Percentiles rank a stretch among this genome's conserved stretches.
Conservation (phyloP, 257 asterid genomes). For the Dorcoceras hygrometricum region DNA sequence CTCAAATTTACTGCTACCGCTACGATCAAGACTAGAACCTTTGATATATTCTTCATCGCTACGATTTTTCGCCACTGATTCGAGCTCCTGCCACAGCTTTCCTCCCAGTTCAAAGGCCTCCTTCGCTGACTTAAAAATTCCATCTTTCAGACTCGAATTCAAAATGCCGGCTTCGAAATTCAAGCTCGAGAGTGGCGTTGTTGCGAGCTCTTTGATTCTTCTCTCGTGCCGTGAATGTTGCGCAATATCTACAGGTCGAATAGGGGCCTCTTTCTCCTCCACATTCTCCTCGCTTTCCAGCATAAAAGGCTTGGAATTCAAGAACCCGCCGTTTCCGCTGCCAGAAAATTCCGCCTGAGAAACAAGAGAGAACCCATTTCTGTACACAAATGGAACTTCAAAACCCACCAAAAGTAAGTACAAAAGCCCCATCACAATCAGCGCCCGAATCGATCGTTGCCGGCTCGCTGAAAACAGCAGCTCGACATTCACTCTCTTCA, state of each 20-base stretch:
- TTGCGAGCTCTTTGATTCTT: conserved; percentile 24
- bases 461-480: conserved; percentile 56
- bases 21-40: conserved; percentile 16
- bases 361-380: conserved; percentile 43
- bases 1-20: conserved; percentile 24
- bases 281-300: conserved; percentile 70
- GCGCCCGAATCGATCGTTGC: conserved; percentile 53
- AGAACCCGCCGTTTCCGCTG: conserved; percentile 45
- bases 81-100: conserved; percentile 71
- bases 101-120: conserved; percentile 73
- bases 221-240: conserved; percentile 43
- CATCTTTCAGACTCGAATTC: conserved; percentile 38
- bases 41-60: conserved; percentile 10
- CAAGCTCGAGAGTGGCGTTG: conserved; percentile 43
- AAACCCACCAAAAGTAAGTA: conserved; percentile 60
- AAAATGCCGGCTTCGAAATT: conserved; percentile 52
- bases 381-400: conserved; percentile 78
- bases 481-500: conserved; percentile 66
- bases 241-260: conserved; percentile 55
- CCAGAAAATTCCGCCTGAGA: conserved; percentile 36
- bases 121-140: conserved; percentile 54
- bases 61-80: conserved; percentile 31
- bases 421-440: conserved; percentile 50
- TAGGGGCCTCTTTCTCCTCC: conserved; percentile 56
- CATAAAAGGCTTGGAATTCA: conserved; percentile 50